Conservation (phyloP, 225 moss, liverwort and hornwort genomes). For the Polytrichum formosum region DNA sequence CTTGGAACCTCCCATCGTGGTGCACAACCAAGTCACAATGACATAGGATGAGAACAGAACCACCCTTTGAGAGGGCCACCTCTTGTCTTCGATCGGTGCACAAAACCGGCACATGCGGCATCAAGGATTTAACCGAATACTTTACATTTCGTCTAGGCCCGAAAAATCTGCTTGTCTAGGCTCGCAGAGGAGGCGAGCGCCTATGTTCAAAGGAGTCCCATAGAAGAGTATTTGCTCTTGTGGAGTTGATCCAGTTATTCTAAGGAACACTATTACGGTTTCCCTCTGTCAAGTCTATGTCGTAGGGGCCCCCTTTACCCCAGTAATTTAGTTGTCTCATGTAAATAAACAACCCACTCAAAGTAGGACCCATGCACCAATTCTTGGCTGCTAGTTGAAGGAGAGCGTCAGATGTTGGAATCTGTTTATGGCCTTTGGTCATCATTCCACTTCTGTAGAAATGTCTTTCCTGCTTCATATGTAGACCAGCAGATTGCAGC, state of each 20-base stretch:
- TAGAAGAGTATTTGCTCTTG: slow-evolving; percentile 12
- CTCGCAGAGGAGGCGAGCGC: slow-evolving; percentile 17
- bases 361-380: slow-evolving; percentile 25
- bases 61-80: background rate
- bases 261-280: slow-evolving; percentile 24
- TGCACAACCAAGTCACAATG: slow-evolving; percentile 8
- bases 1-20: slow-evolving; percentile 8
- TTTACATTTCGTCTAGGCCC: slow-evolving; percentile 33
- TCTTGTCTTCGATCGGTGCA: slow-evolving; percentile 11
- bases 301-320: slow-evolving; percentile 28
- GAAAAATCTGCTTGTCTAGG: slow-evolving; percentile 10
- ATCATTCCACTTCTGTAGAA: slow-evolving; percentile 74
- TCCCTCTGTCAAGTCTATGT: slow-evolving; percentile 17
- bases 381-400: slow-evolving; percentile 8
- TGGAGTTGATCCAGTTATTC: slow-evolving; percentile 23
- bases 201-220: slow-evolving; percentile 9
- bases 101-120: slow-evolving; percentile 23
- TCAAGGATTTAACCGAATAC: slow-evolving; percentile 29
- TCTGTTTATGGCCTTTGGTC: slow-evolving; percentile 34
- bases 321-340: slow-evolving; percentile 25
- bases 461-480: slow-evolving; percentile 88
- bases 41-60: slow-evolving; percentile 14
- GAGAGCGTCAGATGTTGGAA: slow-evolving; percentile 12
- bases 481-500: slow-evolving; percentile 99
- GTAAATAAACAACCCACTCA: slow-evolving; percentile 34